Evolutionary conservation across 805 yeast species (phyloP).

Genomic region (Starmerella stellata): DNA sequence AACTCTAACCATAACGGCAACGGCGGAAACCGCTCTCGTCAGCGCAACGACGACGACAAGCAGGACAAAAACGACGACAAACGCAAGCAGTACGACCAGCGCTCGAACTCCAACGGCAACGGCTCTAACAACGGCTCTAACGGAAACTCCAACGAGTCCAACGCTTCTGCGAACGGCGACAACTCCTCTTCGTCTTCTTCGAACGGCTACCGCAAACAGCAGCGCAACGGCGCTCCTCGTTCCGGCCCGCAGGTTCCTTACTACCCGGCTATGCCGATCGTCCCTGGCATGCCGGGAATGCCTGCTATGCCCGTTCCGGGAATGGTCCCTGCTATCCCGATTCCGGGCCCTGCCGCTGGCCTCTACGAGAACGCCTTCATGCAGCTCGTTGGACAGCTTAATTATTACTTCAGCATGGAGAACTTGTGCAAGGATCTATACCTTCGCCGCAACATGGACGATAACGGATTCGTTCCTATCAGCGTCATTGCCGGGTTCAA

Average conservation of each 20-base stretch:
- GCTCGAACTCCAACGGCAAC: constrained; percentile 2
- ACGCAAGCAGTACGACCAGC: constrained; percentile 5
- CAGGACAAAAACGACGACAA: constrained; percentile 1
- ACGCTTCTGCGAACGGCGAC: neutral
- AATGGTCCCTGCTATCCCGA: constrained; percentile 1
- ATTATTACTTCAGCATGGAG: constrained; percentile 77
- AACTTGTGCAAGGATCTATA: constrained; percentile 72
- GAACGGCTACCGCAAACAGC: constrained; percentile 6
- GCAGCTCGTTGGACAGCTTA: constrained; percentile 42
- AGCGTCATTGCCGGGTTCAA: constrained; percentile 47
- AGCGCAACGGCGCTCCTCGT: neutral
- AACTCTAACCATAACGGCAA: too few species aligned
- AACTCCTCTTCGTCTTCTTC: too few species aligned
- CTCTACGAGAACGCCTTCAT: constrained; percentile 8
- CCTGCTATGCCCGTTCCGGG: constrained; percentile 8
- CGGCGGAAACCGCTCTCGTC: neutral
- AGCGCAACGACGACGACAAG: neutral
- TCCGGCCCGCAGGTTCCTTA: constrained; percentile 1
- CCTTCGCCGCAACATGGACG: constrained; percentile 65
- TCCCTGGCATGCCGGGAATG: constrained; percentile 2
- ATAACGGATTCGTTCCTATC: constrained; percentile 55
- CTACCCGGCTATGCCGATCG: constrained; percentile 5
- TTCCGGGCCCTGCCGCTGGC: constrained; percentile 1
- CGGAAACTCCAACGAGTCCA: neutral
- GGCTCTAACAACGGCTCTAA: neutral